phyloP scores from a whole-genome alignment of 2,329 filamentous ascomycete genomes.

The Paracorniculantispora psalliotae region DNA sequence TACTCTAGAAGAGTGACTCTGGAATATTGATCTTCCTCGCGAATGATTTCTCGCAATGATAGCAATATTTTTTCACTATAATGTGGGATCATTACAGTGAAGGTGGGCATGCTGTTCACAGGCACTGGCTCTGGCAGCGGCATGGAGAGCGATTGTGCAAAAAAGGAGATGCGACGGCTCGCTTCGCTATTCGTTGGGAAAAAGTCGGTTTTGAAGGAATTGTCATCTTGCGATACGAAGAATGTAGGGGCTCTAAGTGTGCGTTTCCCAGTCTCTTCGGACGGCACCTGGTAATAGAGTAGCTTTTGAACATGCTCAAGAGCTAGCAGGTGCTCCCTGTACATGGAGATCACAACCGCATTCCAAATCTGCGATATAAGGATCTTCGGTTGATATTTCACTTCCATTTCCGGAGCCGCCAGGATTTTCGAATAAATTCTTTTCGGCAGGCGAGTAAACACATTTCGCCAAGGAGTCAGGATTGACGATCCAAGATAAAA shows the following conservation, averaged over 20 bases:
- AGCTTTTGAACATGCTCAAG: conserved; percentile 99
- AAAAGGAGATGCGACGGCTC: conserved; percentile 97
- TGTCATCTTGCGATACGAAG: conserved; percentile 98
- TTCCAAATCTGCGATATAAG: conserved; percentile 99
- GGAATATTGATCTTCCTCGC: conserved; percentile 97
- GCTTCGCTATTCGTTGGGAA: conserved; percentile 93
- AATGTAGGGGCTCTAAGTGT: conserved; percentile 94
- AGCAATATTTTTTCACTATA: conserved; percentile 98
- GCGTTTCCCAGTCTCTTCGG: conserved; percentile 96
- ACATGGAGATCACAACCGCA: conserved; percentile 99
- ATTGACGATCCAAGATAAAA: conserved; percentile 99
- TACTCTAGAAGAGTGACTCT: conserved; percentile 96
- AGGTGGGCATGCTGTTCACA: conserved; percentile 99
- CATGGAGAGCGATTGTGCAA: conserved; percentile 93
- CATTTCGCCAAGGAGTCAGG: conserved; percentile 97
- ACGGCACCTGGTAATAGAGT: conserved; percentile 96
- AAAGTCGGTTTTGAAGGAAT: conserved; percentile 99
- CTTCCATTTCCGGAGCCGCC: conserved; percentile 98
- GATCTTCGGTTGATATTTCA: conserved; percentile 99
- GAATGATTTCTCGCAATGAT: conserved; percentile 94
- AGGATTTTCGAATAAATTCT: conserved; percentile 98
- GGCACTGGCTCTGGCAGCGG: conserved; percentile 95
- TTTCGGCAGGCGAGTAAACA: conserved; percentile 96
- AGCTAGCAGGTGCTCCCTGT: conserved; percentile 91
- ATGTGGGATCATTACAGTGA: conserved; percentile 95